Conservation (phyloP, 1,284 basidiomycete species). For the Melanopsichium pennsylvanicum region DNA sequence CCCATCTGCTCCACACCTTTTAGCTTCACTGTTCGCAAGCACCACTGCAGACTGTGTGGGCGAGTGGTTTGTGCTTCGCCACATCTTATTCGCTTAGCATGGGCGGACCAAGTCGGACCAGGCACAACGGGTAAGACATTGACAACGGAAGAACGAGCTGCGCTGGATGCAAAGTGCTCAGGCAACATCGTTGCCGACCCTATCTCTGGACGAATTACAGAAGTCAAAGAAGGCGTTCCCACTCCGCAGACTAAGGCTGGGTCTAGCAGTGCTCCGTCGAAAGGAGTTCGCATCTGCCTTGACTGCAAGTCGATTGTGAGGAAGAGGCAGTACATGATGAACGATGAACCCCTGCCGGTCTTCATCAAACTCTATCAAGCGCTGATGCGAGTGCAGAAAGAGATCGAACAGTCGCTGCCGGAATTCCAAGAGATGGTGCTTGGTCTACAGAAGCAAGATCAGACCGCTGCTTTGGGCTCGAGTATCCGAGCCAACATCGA, state of each 20-base stretch:
- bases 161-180: constrained; percentile 42
- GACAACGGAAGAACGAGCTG: constrained; percentile 17
- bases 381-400: constrained; percentile 79
- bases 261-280: constrained; percentile 4
- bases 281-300: constrained; percentile 74
- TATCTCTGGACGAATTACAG: constrained; percentile 36
- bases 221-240: constrained; percentile 35
- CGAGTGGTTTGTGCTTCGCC: constrained; percentile 90
- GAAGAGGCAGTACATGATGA: constrained; percentile 80
- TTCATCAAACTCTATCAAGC: constrained; percentile 69
- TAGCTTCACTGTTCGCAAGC: constrained; percentile 88
- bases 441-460: constrained; percentile 69
- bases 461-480: constrained; percentile 53
- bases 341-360: constrained; percentile 73
- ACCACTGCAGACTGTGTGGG: constrained; percentile 94
- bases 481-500: constrained; percentile 56
- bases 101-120: constrained; percentile 32
- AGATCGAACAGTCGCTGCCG: constrained; percentile 75
- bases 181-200: constrained; percentile 49
- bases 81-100: constrained; percentile 67
- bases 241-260: constrained; percentile 7
- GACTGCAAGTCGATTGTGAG: constrained; percentile 80
- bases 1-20: constrained; percentile 88
- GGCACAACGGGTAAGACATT: constrained; percentile 28
- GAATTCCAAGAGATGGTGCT: constrained; percentile 76